Conservation (phyloP, 306 rosid genomes). For the Ochetophila trinervis region DNA sequence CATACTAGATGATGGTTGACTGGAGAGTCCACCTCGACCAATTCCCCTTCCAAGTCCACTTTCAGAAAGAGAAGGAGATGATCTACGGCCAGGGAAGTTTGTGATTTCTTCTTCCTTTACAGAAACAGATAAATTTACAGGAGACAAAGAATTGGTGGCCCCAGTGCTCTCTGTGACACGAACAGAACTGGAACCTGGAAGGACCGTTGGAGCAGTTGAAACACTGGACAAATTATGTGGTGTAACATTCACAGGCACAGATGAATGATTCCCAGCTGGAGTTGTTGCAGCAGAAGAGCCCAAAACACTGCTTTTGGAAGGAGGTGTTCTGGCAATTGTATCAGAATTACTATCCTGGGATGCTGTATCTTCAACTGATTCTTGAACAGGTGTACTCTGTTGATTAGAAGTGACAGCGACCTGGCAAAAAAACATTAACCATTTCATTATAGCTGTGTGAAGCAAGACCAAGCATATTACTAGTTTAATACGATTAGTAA, state of each 20-base stretch:
- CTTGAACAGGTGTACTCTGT: constrained; percentile 53
- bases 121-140: constrained; percentile 56
- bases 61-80: constrained; percentile 88
- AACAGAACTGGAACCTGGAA: constrained; percentile 53
- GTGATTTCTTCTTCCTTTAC: constrained; percentile 71
- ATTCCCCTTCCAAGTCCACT: constrained; percentile 61
- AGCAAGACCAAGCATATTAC: constrained; percentile 9
- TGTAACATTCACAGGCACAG: constrained; percentile 47
- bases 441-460: constrained; percentile 4
- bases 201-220: constrained; percentile 40
- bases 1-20: constrained; percentile 54
- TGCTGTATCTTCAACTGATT: constrained; percentile 76
- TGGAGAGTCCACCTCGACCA: constrained; percentile 60
- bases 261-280: constrained; percentile 54
- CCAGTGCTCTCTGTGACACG: constrained; percentile 49
- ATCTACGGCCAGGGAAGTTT: constrained; percentile 70
- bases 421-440: constrained; percentile 28
- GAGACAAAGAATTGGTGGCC: constrained; percentile 44
- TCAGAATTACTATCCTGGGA: constrained; percentile 75
- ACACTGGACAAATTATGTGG: constrained; percentile 49
- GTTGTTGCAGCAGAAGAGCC: constrained; percentile 57
- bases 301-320: constrained; percentile 57
- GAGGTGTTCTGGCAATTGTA: constrained; percentile 69
- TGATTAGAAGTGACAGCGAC: constrained; percentile 30
- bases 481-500: background rate